Evolutionary conservation across 352 stramenopile species (phyloP).

Genomic region (Elongisporangium senticosum): DNA sequence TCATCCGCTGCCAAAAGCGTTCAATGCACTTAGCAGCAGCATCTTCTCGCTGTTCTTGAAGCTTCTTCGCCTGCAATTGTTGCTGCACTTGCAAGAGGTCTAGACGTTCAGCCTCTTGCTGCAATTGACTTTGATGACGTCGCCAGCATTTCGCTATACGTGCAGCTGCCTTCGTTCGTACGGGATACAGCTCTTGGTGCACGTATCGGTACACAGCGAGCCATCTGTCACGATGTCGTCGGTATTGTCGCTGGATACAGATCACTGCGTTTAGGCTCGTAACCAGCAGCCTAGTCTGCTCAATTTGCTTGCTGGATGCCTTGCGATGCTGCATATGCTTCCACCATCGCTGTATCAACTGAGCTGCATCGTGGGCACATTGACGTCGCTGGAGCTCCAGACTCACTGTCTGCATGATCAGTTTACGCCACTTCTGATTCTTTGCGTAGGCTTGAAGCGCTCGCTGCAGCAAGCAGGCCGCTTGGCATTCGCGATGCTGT

Average conservation of each 20-base stretch:
- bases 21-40: conserved; percentile 27
- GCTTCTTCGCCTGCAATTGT: conserved; percentile 16
- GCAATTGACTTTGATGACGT: neutral
- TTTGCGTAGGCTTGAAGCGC: neutral
- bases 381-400: neutral
- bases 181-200: conserved; percentile 25
- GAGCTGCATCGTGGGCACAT: conserved; percentile 1
- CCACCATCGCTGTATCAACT: conserved; percentile 12
- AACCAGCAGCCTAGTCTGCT: conserved; percentile 7
- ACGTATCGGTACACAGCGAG: conserved; percentile 15
- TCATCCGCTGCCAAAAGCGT: conserved; percentile 14
- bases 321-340: conserved; percentile 5
- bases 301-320: conserved; percentile 14
- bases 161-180: conserved; percentile 9
- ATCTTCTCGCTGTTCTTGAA: conserved; percentile 6
- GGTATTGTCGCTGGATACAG: conserved; percentile 36
- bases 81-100: conserved; percentile 9
- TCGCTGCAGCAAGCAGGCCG: conserved; percentile 7
- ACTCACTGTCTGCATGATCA: neutral
- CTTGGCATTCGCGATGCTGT: conserved; percentile 1
- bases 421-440: conserved; percentile 6
- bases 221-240: conserved; percentile 27
- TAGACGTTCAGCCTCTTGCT: neutral
- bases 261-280: conserved; percentile 18
- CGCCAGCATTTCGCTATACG: conserved; percentile 21